phyloP scores from a whole-genome alignment of 169 alveolate genomes.

The Babesia bigemina region DNA sequence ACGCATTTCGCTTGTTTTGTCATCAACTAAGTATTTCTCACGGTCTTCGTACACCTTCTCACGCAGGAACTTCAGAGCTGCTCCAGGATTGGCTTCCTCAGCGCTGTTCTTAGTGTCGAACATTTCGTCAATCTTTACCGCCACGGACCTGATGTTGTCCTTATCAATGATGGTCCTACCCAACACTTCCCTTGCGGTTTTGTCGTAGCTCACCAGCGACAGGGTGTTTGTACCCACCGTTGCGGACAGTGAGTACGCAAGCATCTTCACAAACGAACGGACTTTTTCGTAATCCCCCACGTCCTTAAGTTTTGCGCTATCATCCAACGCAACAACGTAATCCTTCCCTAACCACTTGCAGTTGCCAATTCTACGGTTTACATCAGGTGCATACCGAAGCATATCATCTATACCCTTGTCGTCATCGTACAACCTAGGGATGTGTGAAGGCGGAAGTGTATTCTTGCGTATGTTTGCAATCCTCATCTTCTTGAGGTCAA shows the following conservation, averaged over 20 bases:
- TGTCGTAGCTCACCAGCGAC: conserved; percentile 27
- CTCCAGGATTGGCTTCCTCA: conserved; percentile 40
- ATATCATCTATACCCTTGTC: conserved; percentile 6
- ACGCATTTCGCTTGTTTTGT: background rate
- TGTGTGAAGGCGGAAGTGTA: background rate
- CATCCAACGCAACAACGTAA: conserved; percentile 20
- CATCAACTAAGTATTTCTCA: background rate
- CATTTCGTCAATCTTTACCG: conserved; percentile 31
- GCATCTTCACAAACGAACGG: conserved; percentile 11
- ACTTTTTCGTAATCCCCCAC: conserved; percentile 20
- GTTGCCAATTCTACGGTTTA: conserved; percentile 9
- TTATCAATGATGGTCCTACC: background rate
- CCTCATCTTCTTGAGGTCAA: no score
- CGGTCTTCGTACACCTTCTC: conserved; percentile 18
- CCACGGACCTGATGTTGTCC: conserved; percentile 1
- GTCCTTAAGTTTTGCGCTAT: background rate
- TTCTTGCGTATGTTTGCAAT: no score
- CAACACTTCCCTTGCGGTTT: background rate
- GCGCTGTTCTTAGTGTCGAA: conserved; percentile 7
- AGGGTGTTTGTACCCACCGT: conserved; percentile 18
- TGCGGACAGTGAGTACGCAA: conserved; percentile 38
- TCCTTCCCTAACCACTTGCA: conserved; percentile 1
- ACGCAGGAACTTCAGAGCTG: conserved; percentile 47
- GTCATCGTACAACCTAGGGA: conserved; percentile 11
- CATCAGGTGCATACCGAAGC: conserved; percentile 8